Evolutionary conservation across 1,284 basidiomycete species (phyloP).

Genomic region (Pseudozyma tsukubaensis): DNA sequence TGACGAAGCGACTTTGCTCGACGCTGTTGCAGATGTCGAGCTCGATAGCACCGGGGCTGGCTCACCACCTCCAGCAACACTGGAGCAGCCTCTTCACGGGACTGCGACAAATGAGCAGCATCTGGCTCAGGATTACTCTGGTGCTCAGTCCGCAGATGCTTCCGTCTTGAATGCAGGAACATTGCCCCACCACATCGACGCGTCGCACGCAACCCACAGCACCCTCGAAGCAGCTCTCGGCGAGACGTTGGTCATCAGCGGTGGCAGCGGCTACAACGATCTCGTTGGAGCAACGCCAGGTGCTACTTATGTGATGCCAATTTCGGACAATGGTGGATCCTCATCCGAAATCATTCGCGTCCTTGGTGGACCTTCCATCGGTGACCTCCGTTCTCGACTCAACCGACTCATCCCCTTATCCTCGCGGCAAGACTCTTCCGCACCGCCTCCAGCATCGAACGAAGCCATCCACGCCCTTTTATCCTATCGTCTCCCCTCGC

Average conservation of each 20-base stretch:
- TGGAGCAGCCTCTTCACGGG: slow-evolving; percentile 7
- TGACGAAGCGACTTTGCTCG: slow-evolving; percentile 21
- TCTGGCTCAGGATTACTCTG: no score
- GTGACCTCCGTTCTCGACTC: slow-evolving; percentile 78
- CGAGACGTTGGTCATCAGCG: slow-evolving; percentile 70
- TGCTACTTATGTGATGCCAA: slow-evolving; percentile 69
- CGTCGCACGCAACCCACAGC: background rate
- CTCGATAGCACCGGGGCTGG: slow-evolving; percentile 40
- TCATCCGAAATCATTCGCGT: slow-evolving; percentile 62
- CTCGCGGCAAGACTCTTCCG: slow-evolving; percentile 71
- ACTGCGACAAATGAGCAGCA: background rate
- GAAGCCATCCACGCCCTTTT: slow-evolving; percentile 79
- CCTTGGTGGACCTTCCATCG: slow-evolving; percentile 64
- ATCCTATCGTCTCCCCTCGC: slow-evolving; percentile 81
- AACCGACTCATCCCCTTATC: slow-evolving; percentile 81
- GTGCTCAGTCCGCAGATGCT: no score
- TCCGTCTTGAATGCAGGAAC: slow-evolving; percentile 2
- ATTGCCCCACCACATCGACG: slow-evolving; percentile 1
- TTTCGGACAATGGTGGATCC: slow-evolving; percentile 79
- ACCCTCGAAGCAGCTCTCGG: slow-evolving; percentile 27
- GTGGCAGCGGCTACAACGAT: slow-evolving; percentile 72
- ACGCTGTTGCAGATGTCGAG: slow-evolving; percentile 18
- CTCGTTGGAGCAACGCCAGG: slow-evolving; percentile 72
- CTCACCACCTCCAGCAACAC: slow-evolving; percentile 20
- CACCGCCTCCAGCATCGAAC: slow-evolving; percentile 49